A percentile compares a stretch with the other conserved stretches of the same genome.
phyloP scores from a whole-genome alignment of 306 rosid genomes.

The Medicago lupulina region DNA sequence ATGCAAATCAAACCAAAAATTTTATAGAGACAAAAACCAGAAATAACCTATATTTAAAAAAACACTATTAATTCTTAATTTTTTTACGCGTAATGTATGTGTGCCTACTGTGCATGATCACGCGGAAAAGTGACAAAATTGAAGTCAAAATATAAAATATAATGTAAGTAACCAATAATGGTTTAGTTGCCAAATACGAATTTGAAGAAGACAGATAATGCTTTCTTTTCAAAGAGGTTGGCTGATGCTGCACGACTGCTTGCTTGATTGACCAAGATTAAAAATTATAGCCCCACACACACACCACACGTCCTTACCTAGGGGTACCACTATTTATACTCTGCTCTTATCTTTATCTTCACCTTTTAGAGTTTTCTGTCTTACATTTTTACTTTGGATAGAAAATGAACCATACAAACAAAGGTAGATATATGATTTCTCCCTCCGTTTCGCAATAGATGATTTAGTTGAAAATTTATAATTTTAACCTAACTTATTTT shows the following conservation, averaged over 20 bases:
- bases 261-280: not conserved
- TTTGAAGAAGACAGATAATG: too few species aligned
- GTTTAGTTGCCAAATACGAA: conserved; percentile 46
- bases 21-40: too few species aligned
- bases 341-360: conserved; percentile 32
- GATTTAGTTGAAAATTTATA: too few species aligned
- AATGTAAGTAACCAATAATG: conserved; percentile 30
- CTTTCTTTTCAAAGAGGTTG: conserved; percentile 7
- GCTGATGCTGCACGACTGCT: conserved; percentile 5
- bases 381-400: too few species aligned
- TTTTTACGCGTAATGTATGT: not conserved
- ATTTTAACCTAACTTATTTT: too few species aligned
- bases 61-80: too few species aligned
- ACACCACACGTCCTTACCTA: not conserved
- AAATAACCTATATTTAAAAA: too few species aligned
- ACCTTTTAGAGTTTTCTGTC: not conserved
- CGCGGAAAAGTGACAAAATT: conserved; percentile 43
- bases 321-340: not conserved
- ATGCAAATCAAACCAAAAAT: too few species aligned
- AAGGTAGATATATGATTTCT: too few species aligned
- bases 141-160: conserved; percentile 53
- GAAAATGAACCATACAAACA: too few species aligned
- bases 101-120: conserved; percentile 43
- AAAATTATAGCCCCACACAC: not conserved
- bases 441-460: too few species aligned